phyloP scores from a whole-genome alignment of 139 green algal species.

The Ettlia oleoabundans region DNA sequence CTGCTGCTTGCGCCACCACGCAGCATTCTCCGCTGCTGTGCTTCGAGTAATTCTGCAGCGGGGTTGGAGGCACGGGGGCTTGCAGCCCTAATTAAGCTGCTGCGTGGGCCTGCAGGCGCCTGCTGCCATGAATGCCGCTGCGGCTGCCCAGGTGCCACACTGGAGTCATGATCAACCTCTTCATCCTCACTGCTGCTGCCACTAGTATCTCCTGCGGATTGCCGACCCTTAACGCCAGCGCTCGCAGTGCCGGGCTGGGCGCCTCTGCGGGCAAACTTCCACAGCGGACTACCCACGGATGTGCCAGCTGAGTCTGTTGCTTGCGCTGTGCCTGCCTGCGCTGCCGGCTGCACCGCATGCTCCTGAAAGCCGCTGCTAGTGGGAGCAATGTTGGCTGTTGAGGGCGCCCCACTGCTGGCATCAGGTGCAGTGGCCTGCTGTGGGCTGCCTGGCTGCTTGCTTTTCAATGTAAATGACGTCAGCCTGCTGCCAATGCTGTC shows the following conservation, averaged over 20 bases:
- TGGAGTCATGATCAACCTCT: neutral
- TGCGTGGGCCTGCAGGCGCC: neutral
- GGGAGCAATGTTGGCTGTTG: slow-evolving; percentile 4
- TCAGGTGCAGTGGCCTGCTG: neutral
- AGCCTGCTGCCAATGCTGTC: slow-evolving; percentile 13
- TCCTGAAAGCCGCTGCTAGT: too few species aligned
- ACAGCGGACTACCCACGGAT: neutral
- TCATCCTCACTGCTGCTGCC: neutral
- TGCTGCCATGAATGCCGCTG: neutral
- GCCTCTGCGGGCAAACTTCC: slow-evolving; percentile 11
- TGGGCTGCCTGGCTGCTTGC: neutral
- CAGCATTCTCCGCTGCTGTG: slow-evolving; percentile 43
- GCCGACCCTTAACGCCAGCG: too few species aligned
- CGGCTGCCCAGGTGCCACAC: neutral
- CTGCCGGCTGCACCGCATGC: neutral
- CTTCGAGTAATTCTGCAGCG: slow-evolving; percentile 24
- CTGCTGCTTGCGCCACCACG: neutral
- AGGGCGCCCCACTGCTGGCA: neutral
- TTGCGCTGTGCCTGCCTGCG: too few species aligned
- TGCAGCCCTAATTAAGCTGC: neutral
- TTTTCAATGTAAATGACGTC: neutral
- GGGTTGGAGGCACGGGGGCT: too few species aligned
- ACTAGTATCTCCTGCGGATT: neutral
- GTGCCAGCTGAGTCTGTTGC: too few species aligned
- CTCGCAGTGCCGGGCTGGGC: too few species aligned